A percentile compares a stretch with the other conserved stretches of the same genome.
Evolutionary conservation across 2,329 filamentous ascomycete species (phyloP).

Genomic region (Paraconiothyrium sp.): DNA sequence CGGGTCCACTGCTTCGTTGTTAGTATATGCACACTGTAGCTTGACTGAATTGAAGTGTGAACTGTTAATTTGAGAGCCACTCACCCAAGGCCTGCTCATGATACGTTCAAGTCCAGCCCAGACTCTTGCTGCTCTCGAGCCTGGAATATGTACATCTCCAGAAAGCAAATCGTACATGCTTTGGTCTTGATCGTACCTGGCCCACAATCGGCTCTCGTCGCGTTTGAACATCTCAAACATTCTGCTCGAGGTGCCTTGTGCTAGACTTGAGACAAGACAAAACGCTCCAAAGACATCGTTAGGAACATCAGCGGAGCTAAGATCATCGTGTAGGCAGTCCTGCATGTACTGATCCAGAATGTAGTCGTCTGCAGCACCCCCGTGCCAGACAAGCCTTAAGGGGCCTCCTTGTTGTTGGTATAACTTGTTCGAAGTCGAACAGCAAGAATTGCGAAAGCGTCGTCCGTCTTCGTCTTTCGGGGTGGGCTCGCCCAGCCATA

Average conservation of each 20-base stretch:
- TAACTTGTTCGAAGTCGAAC: slow-evolving; percentile 13
- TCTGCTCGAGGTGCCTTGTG: slow-evolving; percentile 17
- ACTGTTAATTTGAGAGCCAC: not conserved
- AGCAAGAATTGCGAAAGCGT: slow-evolving; percentile 16
- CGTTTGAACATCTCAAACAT: slow-evolving; percentile 18
- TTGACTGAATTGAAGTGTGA: not conserved
- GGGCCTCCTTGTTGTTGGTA: slow-evolving; percentile 15
- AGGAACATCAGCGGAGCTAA: slow-evolving; percentile 2
- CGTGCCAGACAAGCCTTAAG: slow-evolving; percentile 20
- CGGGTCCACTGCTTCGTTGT: slow-evolving; percentile 27
- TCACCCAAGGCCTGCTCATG: slow-evolving; percentile 24
- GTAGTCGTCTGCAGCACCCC: slow-evolving; percentile 11
- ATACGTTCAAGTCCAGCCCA: slow-evolving; percentile 26
- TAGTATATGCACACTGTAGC: not conserved
- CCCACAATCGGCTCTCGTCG: slow-evolving; percentile 14
- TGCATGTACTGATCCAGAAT: slow-evolving; percentile 17
- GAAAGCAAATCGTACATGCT: slow-evolving; percentile 17
- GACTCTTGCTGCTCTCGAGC: slow-evolving; percentile 23
- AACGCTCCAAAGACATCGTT: slow-evolving; percentile 31
- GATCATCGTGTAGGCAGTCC: slow-evolving; percentile 8
- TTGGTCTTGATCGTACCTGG: slow-evolving; percentile 8
- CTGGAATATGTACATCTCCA: slow-evolving; percentile 13
- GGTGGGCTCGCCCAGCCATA: slow-evolving; percentile 26
- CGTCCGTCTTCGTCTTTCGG: slow-evolving; percentile 20
- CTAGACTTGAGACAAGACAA: slow-evolving; percentile 29